Evolutionary conservation across 192 early-diverging fungal species (phyloP).

Genomic region (Umbelopsis vinacea): DNA sequence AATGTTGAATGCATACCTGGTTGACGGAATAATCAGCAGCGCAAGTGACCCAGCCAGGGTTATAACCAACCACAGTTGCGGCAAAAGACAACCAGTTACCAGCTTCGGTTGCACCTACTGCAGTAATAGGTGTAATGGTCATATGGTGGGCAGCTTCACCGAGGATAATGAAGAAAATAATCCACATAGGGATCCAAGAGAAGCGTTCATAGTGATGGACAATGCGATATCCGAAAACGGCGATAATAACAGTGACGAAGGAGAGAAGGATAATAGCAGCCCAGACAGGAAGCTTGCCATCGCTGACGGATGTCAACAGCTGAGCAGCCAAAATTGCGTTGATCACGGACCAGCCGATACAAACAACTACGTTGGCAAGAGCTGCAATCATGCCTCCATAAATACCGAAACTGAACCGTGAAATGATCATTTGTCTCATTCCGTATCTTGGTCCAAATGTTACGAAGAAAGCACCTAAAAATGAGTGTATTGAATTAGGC

Average conservation of each 20-base stretch:
- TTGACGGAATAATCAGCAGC: conserved; percentile 29
- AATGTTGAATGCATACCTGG: conserved; percentile 15
- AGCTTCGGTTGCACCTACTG: conserved; percentile 12
- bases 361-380: background rate
- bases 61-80: conserved; percentile 25
- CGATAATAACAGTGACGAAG: conserved; percentile 17
- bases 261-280: conserved; percentile 25
- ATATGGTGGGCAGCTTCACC: conserved; percentile 16
- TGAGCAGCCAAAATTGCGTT: conserved; percentile 23
- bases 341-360: conserved; percentile 29
- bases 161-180: conserved; percentile 24
- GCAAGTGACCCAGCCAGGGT: conserved; percentile 31
- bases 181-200: conserved; percentile 27
- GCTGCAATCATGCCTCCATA: conserved; percentile 12
- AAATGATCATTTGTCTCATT: conserved; percentile 14
- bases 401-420: conserved; percentile 13
- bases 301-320: conserved; percentile 14
- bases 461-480: conserved; percentile 8
- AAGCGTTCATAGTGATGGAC: conserved; percentile 29
- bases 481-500: background rate
- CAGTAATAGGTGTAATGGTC: conserved; percentile 5
- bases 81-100: conserved; percentile 25
- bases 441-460: conserved; percentile 19
- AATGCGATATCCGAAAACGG: conserved; percentile 23
- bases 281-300: background rate